These are phyloP conservation scores for Wolfiporia cocos DNA, from an alignment of 1,284 basidiomycete genomes.

Conservation along the genomic window DNA sequence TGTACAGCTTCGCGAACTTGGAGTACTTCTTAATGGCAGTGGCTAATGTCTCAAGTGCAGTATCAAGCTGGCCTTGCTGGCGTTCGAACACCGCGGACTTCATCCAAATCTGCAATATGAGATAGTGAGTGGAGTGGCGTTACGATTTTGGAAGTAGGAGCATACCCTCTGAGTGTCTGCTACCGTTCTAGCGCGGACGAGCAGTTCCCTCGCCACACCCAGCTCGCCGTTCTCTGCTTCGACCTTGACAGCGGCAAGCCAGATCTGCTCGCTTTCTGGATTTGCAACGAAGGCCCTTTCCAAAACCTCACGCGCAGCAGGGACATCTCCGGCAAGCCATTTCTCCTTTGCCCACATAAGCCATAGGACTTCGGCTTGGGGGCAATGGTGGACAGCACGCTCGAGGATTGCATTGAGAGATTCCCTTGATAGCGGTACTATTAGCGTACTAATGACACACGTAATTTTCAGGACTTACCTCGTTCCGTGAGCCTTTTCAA, in stretches of 20 bases:
- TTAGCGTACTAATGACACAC: conserved; percentile 2
- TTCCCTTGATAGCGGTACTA: conserved; percentile 38
- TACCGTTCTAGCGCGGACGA: conserved; percentile 84
- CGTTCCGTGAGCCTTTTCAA: conserved; percentile 88
- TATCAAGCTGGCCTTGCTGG: conserved; percentile 73
- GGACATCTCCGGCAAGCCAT: conserved; percentile 85
- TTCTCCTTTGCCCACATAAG: conserved; percentile 96
- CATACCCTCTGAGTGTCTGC: conserved; percentile 87
- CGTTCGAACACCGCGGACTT: conserved; percentile 95
- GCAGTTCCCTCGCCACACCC: conserved; percentile 78
- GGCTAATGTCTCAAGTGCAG: conserved; percentile 72
- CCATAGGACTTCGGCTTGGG: conserved; percentile 95
- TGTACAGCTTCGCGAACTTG: conserved; percentile 86
- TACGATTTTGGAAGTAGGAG: conserved; percentile 10
- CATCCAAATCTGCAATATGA: conserved; percentile 83
- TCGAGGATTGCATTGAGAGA: conserved; percentile 80
- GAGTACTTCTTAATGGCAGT: conserved; percentile 80
- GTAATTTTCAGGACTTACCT: conserved; percentile 35
- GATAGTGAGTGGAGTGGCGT: conserved; percentile 3
- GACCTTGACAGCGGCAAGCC: conserved; percentile 94
- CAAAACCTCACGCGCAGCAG: conserved; percentile 81
- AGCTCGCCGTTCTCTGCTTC: conserved; percentile 93
- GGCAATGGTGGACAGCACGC: conserved; percentile 84
- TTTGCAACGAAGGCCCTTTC: conserved; percentile 92
- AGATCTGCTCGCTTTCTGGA: conserved; percentile 95